phyloP scores from a whole-genome alignment of 1,139 yeast genomes.

The Debaryomyces coudertii region DNA sequence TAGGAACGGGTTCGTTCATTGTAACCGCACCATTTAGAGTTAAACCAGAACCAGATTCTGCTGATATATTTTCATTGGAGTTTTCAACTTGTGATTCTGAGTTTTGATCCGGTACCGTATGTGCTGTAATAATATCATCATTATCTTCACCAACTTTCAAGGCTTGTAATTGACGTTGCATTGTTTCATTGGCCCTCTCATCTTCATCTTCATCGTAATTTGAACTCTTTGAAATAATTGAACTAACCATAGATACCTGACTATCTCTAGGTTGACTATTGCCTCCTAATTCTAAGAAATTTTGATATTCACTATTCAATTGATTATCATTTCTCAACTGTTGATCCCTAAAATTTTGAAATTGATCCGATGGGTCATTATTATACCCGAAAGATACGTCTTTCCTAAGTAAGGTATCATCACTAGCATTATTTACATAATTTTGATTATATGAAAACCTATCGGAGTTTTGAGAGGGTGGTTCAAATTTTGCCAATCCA shows the following conservation, averaged over 20 bases:
- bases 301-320: conserved; percentile 32
- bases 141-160: conserved; percentile 32
- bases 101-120: neutral
- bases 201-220: conserved; percentile 40
- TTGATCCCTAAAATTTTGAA: conserved; percentile 18
- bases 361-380: conserved; percentile 19
- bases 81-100: neutral
- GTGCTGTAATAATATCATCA: neutral
- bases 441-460: conserved; percentile 16
- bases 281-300: conserved; percentile 25
- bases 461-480: neutral
- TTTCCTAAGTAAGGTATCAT: conserved; percentile 8
- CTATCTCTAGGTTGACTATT: conserved; percentile 26
- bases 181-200: conserved; percentile 41
- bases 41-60: neutral
- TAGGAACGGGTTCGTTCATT: conserved; percentile 16
- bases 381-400: conserved; percentile 1
- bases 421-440: conserved; percentile 12
- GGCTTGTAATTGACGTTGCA: conserved; percentile 43
- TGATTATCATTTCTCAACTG: conserved; percentile 9
- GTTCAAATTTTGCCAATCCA: conserved; percentile 14
- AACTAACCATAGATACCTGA: conserved; percentile 48
- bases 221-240: conserved; percentile 44
- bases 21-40: neutral
- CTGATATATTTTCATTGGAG: neutral